Evolutionary conservation across 2,329 filamentous ascomycete genomes (phyloP), one percentile per base, ranked within the genome.

Genomic region (Colletotrichum cuscutae): DNA sequence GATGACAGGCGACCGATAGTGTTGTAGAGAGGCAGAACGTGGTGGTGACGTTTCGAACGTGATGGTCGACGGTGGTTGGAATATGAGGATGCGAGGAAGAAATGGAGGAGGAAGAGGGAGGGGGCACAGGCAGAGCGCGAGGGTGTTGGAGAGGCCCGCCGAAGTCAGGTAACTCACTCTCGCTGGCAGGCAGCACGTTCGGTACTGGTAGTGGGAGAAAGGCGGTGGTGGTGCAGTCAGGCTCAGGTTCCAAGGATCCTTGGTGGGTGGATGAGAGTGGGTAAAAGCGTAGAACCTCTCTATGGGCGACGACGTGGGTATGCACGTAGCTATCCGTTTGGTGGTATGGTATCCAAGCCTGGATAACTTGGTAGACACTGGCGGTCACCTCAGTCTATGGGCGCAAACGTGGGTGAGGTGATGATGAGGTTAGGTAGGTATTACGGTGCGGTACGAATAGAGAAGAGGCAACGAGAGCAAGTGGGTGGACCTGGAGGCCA

Each of bases 1-100:
- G 37, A 49, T 15, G 35, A 26, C 28, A 46, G 28, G 9, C 24
- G 66, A 32, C 57, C 26, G 26, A 35, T 37, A 60, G 49, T 52
- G 54, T 53, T 56, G 53, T 22, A 46, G 65, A 78, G 77, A 58
- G 77, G 77, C 63, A 77, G 75, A 8, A 32, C 32, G 49, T 26
- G 22, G 30, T 24, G 30, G 65, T 77, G 76, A 64, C 76, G 76
- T 74, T 81, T 79, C 26, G 71, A 82, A 77, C 82, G 84, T 83
- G 76, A 58, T 77, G 75, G 70, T 57, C 19, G 66, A 61, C 67
- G 61, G 28, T 60, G 74, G 56, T 60, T 61, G 62, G 59, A 30
- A 53, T 46, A 30, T 46, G 59, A 64, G 65, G 49, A 56, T 52
- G 56, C 9, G 65, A 69, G 46, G 54, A 30, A 37, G 64, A 52